Base-by-base conservation (phyloP, 192 early-diverging fungal species). In the Podila clonocystis region DNA sequence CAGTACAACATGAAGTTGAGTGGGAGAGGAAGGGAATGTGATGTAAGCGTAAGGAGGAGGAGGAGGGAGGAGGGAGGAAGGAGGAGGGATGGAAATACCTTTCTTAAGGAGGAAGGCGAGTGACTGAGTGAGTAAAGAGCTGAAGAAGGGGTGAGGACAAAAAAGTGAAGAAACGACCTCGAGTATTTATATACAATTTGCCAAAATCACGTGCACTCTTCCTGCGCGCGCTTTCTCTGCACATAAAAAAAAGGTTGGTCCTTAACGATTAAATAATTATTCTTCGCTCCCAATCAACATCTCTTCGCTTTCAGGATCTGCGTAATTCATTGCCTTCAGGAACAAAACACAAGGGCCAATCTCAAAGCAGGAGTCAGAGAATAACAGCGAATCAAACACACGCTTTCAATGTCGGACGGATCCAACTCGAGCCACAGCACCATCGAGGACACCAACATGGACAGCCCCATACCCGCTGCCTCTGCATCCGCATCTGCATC, bases 381-480 rank as follows among this genome's bases (percentile, higher is more conserved):
- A 63, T 6, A 17, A 17, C 67, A 24, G 9, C n/a, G 11, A 45
- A 3, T 15, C 41, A 45, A 15, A 45, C 13, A 45, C 11, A 15
- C 11, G 17, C 41, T 12, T 45, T 45, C 22, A 7, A 68, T 68
- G 75, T 72, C 70, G 28, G 70, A 79, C 65, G 59, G 64, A n/a
- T 78, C 69, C 28, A 78, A 78, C 64, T 72, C 75, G 28, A 79
- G 70, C 45, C 15, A 73, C 55, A 72, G 62, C 62, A 72, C 77
- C 5, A 50, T 65, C 67, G 77, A 80, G 71, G 77, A 80, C 58
- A 49, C 67, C 50, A 73, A 58, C 62, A 80, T 80, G 77, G 77
- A 58, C 22, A 80, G 77, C 49, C 76, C 76, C 9, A 62, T 45
- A 55, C 52, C 70, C 41, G 62, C 67, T 34, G 73, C 77, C 4